Conservation (phyloP, 148 eudicot genomes). For the Bassia scoparia region DNA sequence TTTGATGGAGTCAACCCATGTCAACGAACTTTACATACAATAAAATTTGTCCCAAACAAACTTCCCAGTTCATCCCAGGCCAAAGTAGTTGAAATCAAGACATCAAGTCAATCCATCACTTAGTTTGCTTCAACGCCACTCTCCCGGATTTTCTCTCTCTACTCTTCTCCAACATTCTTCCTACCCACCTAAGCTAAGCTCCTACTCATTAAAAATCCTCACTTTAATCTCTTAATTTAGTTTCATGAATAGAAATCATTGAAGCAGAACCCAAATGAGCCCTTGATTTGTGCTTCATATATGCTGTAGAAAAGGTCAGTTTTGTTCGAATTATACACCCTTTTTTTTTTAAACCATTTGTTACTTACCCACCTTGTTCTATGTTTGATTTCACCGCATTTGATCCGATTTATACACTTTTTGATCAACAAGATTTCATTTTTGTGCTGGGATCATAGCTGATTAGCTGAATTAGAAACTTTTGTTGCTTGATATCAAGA, state of each 20-base stretch:
- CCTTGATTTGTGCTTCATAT: constrained; percentile 4
- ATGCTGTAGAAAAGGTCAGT: constrained; percentile 19
- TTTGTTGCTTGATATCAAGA: neutral
- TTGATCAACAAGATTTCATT: neutral
- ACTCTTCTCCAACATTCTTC: constrained; percentile 12
- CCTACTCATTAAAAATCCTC: neutral
- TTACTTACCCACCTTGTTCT: constrained; percentile 1
- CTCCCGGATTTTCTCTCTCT: neutral
- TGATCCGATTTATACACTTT: neutral
- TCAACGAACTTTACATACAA: too few species aligned
- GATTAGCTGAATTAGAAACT: constrained; percentile 3
- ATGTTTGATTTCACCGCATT: constrained; percentile 7
- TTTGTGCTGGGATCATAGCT: neutral
- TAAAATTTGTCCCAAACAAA: too few species aligned
- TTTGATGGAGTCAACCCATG: too few species aligned
- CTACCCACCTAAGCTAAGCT: constrained; percentile 5
- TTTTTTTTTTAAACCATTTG: neutral
- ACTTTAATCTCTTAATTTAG: neutral
- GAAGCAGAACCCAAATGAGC: neutral
- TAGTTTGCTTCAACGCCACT: constrained; percentile 19
- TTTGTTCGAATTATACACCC: neutral
- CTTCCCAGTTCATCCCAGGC: too few species aligned
- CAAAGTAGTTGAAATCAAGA: neutral
- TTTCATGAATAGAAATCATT: neutral
- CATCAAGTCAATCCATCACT: neutral